Evolutionary conservation across 1,284 basidiomycete genomes (phyloP), one percentile per base, ranked within the genome.

Genomic region (Naganishia sp.): DNA sequence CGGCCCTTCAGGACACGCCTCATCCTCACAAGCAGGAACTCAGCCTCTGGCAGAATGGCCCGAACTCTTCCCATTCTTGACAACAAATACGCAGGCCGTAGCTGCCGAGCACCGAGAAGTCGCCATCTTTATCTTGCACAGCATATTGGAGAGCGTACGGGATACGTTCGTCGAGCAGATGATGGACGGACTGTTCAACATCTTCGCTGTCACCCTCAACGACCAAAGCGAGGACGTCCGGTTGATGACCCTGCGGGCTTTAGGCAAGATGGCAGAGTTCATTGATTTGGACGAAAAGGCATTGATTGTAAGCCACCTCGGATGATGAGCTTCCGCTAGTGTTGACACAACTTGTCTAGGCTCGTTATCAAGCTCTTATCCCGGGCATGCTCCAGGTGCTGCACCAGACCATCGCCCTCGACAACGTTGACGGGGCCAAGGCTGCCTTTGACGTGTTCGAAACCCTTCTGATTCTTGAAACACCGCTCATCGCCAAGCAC

Each of bases 371-470:
- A 84, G 82, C 82, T 17, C 86, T 96, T 57, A 86, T 99, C 49
- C 93, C 94, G 43, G 83, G 84, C 54, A 96, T 99, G 86, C 90
- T 99, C 66, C 84, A 86, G 68, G 94, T 98, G 55, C 88, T 98
- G 54, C 89, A 90, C 46, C 89, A 94, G 78, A 86, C 87, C 63
- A 85, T 99, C n/a, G 90, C 91, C 75, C 81, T 85, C 51, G 86
- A 84, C 51, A 89, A 98, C 76, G 90, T 93, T 75, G 84, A 85
- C 51, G 88, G 88, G 68, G 91, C 91, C 65, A 88, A 94, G 70
- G 88, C 95, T 74, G 84, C 94, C 41, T 96, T 97, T 74, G 96
- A 99, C 75, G 92, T 97, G 28, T 86, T 99, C 70, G 96, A 99
- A 83, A 95, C 92, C 1, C 86, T 99, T 64, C 85, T 97, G 61